A percentile compares a stretch with the other conserved stretches of the same genome.
Conservation (phyloP, 1,139 yeast species). For the Sugiyamaella novakii region DNA sequence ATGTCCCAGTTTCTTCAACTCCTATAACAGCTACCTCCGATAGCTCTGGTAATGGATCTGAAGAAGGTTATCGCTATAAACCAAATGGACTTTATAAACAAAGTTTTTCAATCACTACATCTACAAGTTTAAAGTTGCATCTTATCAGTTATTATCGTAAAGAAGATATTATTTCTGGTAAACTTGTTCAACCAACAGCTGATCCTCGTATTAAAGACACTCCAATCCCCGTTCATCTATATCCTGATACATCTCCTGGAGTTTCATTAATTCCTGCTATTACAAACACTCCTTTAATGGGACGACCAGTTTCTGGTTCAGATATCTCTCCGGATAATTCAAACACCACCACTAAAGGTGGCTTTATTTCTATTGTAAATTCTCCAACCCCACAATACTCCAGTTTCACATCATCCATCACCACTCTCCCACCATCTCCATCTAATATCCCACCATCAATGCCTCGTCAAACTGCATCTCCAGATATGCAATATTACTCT, state of each 20-base stretch:
- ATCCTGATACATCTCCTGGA: conserved; percentile 42
- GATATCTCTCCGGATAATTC: neutral
- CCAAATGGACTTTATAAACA: conserved; percentile 59
- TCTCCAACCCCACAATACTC: conserved; percentile 14
- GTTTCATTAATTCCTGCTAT: conserved; percentile 37
- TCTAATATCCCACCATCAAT: conserved; percentile 12
- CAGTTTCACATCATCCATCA: conserved; percentile 14
- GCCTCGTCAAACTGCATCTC: conserved; percentile 4
- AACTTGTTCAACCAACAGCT: conserved; percentile 45
- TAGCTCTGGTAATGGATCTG: conserved; percentile 20
- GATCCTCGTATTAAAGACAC: conserved; percentile 45
- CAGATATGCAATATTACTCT: neutral
- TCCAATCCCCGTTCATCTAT: conserved; percentile 43
- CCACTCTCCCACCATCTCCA: conserved; percentile 14
- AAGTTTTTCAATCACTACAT: conserved; percentile 56
- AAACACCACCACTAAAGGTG: neutral
- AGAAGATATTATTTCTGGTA: conserved; percentile 38
- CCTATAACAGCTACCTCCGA: conserved; percentile 16
- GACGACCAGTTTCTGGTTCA: conserved; percentile 19
- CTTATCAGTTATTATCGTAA: conserved; percentile 55
- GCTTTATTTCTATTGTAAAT: conserved; percentile 11
- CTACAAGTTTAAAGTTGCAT: conserved; percentile 55
- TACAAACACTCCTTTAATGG: conserved; percentile 31
- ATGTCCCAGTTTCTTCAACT: conserved; percentile 11
- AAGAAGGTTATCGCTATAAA: conserved; percentile 45